Base-by-base conservation (phyloP, 169 alveolate species). In the Theileria annulata region DNA sequence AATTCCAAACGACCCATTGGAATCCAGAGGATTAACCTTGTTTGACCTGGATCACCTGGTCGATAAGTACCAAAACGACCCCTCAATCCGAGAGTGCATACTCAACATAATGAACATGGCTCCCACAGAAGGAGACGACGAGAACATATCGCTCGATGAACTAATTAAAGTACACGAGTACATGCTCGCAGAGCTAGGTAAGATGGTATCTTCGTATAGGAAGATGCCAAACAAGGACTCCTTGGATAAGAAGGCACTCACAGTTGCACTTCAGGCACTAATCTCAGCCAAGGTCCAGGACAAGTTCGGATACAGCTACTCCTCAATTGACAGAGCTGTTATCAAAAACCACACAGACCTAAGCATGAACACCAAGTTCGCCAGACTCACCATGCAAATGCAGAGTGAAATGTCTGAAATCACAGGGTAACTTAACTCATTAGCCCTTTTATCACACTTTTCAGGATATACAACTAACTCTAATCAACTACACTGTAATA, bases 231-330 rank as follows among this genome's bases (percentile, higher is more conserved):
- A 86, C 23, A 72, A 66, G 73, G 84, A 77, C 37, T 77, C 85
- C 30, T 58, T 91, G 69, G 93, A 92, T 59, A 86, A 88, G 27
- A 92, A 91, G 66, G 85, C 92, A 37, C 77, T 90, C 74, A 91
- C 94, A 60, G 70, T 81, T 64, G 83, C 94, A 3, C 92, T 91
- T 28, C 96, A 92, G 67, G 92, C 94, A 23, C 86, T 92, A 64
- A 87, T 92, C n/a, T 91, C 94, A n/a, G 92, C 96, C 48, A 91
- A 87, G 66, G 96, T 92, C 35, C 93, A 92, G 78, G 85, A 81
- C n/a, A 88, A 88, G 74, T 92, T 92, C 68, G 88, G 89, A 33
- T 88, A 85, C 77, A 92, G 91, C 25, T 88, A 94, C 58, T 92
- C 87, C 59, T 92, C 87, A n/a, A 87, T 92, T 33, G 96, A 92